A percentile compares a stretch with the other conserved stretches of the same genome.
These are phyloP conservation scores for Luzula sylvatica DNA, from an alignment of 176 grass and related monocot genomes.

Conservation along the genomic window DNA sequence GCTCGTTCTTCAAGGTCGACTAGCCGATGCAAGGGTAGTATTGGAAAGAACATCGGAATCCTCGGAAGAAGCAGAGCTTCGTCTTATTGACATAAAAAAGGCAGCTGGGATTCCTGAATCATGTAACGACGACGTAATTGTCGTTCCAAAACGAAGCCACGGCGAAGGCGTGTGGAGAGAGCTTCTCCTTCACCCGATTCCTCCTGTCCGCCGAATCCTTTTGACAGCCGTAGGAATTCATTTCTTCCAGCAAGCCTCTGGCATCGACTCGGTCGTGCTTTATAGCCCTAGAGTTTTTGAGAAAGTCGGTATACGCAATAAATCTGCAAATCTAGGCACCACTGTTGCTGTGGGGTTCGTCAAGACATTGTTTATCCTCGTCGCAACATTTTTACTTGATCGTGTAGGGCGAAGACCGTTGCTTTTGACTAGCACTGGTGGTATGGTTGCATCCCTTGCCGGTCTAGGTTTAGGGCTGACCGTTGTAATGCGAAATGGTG, in stretches of 20 bases:
- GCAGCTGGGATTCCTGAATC: slow-evolving; percentile 51
- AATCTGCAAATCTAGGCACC: slow-evolving; percentile 39
- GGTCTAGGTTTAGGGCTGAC: slow-evolving; percentile 46
- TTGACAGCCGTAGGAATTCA: slow-evolving; percentile 43
- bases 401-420: slow-evolving; percentile 53
- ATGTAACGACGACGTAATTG: slow-evolving; percentile 48
- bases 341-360: slow-evolving; percentile 61
- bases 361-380: slow-evolving; percentile 76
- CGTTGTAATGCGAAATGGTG: slow-evolving; percentile 19
- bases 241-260: slow-evolving; percentile 90
- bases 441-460: slow-evolving; percentile 41
- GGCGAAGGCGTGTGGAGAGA: slow-evolving; percentile 51
- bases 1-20: slow-evolving; percentile 68
- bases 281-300: slow-evolving; percentile 72
- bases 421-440: slow-evolving; percentile 46
- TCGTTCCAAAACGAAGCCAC: slow-evolving; percentile 12
- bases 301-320: slow-evolving; percentile 32
- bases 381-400: slow-evolving; percentile 70
- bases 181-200: slow-evolving; percentile 37
- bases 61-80: slow-evolving; percentile 43
- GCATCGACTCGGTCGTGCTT: slow-evolving; percentile 73
- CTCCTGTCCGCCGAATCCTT: slow-evolving; percentile 47
- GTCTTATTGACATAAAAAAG: slow-evolving; percentile 51
- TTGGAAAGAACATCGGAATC: slow-evolving; percentile 52
- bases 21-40: slow-evolving; percentile 48